Percentiles rank a stretch among this genome's conserved stretches.
Evolutionary conservation across 2,329 filamentous ascomycete genomes (phyloP).

Genomic region (Phyllosticta citriasiana): DNA sequence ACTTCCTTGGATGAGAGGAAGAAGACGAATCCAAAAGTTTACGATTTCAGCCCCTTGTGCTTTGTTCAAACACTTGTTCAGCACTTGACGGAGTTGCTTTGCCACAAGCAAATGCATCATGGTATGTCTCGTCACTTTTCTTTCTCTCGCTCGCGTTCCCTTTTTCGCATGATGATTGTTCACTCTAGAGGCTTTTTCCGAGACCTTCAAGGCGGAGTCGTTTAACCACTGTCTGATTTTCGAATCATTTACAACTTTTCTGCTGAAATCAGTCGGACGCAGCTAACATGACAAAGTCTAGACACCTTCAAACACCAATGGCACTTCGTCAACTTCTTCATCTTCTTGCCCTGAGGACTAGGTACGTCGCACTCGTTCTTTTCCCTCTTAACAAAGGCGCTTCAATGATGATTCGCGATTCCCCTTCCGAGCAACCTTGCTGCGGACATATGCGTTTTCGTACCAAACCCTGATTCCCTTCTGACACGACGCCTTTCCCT

Average conservation of each 20-base stretch:
- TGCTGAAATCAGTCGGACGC: not conserved
- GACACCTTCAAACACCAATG: not conserved
- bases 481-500: not conserved
- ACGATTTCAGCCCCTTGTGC: slow-evolving; percentile 7
- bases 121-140: not conserved
- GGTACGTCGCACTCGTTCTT: not conserved
- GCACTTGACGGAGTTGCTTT: not conserved
- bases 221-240: not conserved
- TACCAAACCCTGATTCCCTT: slow-evolving; percentile 5
- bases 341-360: not conserved
- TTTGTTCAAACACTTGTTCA: not conserved
- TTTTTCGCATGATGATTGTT: not conserved
- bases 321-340: not conserved
- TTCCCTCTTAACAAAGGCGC: not conserved
- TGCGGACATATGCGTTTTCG: not conserved
- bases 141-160: not conserved
- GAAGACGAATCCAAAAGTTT: slow-evolving; percentile 9
- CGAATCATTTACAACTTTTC: not conserved
- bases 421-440: slow-evolving; percentile 1
- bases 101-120: not conserved
- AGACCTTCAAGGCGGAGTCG: not conserved
- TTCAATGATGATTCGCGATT: not conserved
- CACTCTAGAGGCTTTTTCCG: not conserved
- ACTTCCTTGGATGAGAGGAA: slow-evolving; percentile 8
- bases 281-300: not conserved